Conservation (phyloP, 129 eudicot species). For the Glebionis coronaria region DNA sequence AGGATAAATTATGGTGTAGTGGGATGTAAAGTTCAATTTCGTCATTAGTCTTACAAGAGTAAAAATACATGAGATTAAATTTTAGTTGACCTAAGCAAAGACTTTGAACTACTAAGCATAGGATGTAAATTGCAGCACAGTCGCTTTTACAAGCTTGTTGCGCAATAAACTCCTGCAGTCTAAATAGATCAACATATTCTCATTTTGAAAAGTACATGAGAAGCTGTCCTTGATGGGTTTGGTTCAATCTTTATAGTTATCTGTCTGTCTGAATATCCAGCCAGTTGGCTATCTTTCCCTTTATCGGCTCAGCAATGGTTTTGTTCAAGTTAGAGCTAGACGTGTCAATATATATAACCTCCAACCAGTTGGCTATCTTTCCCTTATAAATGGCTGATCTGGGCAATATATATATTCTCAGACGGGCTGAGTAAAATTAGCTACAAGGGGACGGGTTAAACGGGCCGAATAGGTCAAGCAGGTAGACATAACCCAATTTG, state of each 20-base stretch:
- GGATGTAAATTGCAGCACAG: background rate
- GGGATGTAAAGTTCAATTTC: no score
- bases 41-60: background rate
- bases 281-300: background rate
- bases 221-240: conserved; percentile 1
- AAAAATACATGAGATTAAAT: background rate
- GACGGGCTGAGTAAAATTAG: no score
- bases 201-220: background rate
- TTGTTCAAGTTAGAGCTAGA: background rate
- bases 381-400: no score
- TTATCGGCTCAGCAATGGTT: background rate
- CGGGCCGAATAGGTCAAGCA: no score
- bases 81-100: background rate
- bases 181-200: background rate
- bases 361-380: no score
- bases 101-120: background rate
- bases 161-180: background rate
- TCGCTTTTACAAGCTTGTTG: background rate
- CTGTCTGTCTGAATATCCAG: background rate
- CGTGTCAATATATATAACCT: no score
- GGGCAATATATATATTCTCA: no score
- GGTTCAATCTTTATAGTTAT: background rate
- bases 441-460: no score
- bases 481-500: no score
- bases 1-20: background rate